Evolutionary conservation across 495 filamentous ascomycete species (phyloP).

Genomic region (Xylaria palmicola): DNA sequence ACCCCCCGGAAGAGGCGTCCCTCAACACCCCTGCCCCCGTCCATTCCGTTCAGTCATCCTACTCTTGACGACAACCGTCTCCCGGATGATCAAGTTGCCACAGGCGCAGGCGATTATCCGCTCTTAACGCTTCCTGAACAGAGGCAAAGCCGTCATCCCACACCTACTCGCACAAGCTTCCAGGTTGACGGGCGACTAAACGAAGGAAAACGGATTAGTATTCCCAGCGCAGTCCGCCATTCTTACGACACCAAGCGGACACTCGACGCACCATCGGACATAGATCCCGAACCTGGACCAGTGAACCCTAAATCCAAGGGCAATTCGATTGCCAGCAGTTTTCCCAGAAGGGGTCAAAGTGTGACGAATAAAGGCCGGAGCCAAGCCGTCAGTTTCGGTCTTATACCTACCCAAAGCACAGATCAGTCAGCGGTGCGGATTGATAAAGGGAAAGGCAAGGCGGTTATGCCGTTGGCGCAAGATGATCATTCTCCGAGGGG

Average conservation of each 20-base stretch:
- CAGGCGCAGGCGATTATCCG: conserved; percentile 61
- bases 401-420: conserved; percentile 24
- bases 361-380: conserved; percentile 27
- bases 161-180: conserved; percentile 56
- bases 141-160: conserved; percentile 55
- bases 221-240: conserved; percentile 58
- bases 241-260: conserved; percentile 50
- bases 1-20: conserved; percentile 34
- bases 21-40: conserved; percentile 47
- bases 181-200: conserved; percentile 66
- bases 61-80: conserved; percentile 33
- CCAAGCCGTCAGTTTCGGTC: conserved; percentile 34
- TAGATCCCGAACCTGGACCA: conserved; percentile 30
- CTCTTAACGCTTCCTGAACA: conserved; percentile 69
- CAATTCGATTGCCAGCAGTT: conserved; percentile 15
- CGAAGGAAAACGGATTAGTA: conserved; percentile 63
- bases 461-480: conserved; percentile 37
- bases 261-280: conserved; percentile 33
- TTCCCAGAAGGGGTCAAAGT: conserved; percentile 33
- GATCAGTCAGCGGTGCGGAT: conserved; percentile 26
- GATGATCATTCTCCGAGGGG: conserved; percentile 25
- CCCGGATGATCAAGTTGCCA: conserved; percentile 31
- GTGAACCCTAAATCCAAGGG: conserved; percentile 36
- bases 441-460: conserved; percentile 50
- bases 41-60: conserved; percentile 47